These are phyloP conservation scores for Cicer bijugum DNA, from an alignment of 306 rosid genomes.

Conservation along the genomic window DNA sequence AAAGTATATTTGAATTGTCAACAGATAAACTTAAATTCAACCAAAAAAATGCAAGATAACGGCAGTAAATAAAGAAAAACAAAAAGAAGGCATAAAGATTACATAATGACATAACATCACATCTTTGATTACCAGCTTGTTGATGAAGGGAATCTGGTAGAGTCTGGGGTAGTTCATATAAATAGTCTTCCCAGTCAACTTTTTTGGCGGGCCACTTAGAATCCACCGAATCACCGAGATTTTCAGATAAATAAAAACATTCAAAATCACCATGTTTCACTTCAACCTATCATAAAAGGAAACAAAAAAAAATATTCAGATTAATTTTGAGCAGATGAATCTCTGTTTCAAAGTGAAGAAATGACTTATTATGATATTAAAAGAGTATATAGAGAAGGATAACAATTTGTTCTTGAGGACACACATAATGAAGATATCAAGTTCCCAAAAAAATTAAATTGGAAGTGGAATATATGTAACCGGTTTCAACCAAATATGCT, in stretches of 20 bases:
- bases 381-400: slow-evolving; percentile 28
- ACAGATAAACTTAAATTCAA: slow-evolving; percentile 31
- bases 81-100: slow-evolving; percentile 10
- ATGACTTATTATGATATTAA: slow-evolving; percentile 19
- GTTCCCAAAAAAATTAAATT: slow-evolving; percentile 20
- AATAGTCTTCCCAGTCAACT: slow-evolving; percentile 54
- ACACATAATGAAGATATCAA: slow-evolving; percentile 8
- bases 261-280: slow-evolving; percentile 69
- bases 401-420: not conserved
- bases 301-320: slow-evolving; percentile 34
- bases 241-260: slow-evolving; percentile 85
- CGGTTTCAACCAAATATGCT: slow-evolving; percentile 32
- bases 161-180: slow-evolving; percentile 67
- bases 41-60: slow-evolving; percentile 31
- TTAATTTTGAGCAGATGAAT: slow-evolving; percentile 33
- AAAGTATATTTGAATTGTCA: slow-evolving; percentile 29
- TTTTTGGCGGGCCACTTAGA: slow-evolving; percentile 55
- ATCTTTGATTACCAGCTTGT: slow-evolving; percentile 66
- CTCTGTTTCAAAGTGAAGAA: slow-evolving; percentile 37
- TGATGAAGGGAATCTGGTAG: slow-evolving; percentile 59
- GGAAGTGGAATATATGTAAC: slow-evolving; percentile 21
- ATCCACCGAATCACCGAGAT: slow-evolving; percentile 68
- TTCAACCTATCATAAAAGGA: slow-evolving; percentile 67
- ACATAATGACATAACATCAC: slow-evolving; percentile 36
- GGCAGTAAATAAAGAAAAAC: slow-evolving; percentile 13